phyloP scores from a whole-genome alignment of 1,284 basidiomycete species.

The Ganoderma lingzhi region DNA sequence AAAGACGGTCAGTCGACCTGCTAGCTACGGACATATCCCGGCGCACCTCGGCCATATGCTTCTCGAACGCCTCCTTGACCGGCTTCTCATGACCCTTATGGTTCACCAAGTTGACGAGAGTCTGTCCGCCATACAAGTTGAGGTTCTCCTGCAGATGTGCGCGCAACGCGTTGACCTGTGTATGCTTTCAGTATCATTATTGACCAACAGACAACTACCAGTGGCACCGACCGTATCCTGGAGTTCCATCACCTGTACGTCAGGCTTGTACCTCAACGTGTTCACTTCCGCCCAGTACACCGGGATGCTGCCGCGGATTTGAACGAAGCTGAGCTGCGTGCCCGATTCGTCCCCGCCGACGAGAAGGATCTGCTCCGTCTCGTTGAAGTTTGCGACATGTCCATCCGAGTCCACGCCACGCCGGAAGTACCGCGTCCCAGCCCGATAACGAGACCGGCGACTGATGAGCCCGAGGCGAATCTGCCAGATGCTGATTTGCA shows the following conservation, averaged over 20 bases:
- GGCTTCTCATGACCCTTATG: slow-evolving; percentile 95
- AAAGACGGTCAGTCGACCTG: slow-evolving; percentile 12
- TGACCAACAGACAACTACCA: slow-evolving; percentile 11
- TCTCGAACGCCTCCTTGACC: slow-evolving; percentile 96
- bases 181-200: slow-evolving; percentile 18
- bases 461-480: slow-evolving; percentile 92
- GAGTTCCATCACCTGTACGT: slow-evolving; percentile 95
- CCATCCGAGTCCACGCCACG: slow-evolving; percentile 91
- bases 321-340: slow-evolving; percentile 84
- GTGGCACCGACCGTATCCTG: slow-evolving; percentile 73
- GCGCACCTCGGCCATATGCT: slow-evolving; percentile 69
- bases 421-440: slow-evolving; percentile 97
- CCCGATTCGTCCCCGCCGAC: slow-evolving; percentile 63
- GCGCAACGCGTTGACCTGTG: slow-evolving; percentile 74
- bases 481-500: slow-evolving; percentile 81
- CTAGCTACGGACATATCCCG: no score
- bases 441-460: slow-evolving; percentile 91
- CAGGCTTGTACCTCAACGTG: slow-evolving; percentile 96
- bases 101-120: slow-evolving; percentile 93
- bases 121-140: slow-evolving; percentile 82
- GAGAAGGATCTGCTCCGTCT: slow-evolving; percentile 93
- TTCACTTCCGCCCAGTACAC: slow-evolving; percentile 98
- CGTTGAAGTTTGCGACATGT: slow-evolving; percentile 92
- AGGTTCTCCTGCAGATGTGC: slow-evolving; percentile 84
- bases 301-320: slow-evolving; percentile 94